phyloP scores from a whole-genome alignment of 2,329 filamentous ascomycete genomes.

The Chalaropsis thielavioides region DNA sequence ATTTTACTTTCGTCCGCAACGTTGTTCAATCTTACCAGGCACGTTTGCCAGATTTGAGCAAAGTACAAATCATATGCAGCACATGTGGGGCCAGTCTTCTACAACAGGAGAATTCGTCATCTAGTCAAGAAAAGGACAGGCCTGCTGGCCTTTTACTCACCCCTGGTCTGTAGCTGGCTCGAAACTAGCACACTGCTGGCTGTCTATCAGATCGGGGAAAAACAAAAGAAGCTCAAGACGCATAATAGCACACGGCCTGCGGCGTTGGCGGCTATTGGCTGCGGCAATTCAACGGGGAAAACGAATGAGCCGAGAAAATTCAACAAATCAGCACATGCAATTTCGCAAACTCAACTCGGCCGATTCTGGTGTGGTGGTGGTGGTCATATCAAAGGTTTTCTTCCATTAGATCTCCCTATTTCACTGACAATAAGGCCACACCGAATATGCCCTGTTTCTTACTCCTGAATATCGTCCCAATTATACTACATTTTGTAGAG shows the following conservation, averaged over 20 bases:
- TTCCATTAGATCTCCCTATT: not conserved
- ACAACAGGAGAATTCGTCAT: not conserved
- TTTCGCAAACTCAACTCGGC: not conserved
- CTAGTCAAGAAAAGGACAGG: not conserved
- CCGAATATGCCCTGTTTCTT: not conserved
- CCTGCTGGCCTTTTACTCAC: not conserved
- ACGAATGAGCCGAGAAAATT: not conserved
- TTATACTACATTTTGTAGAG: not conserved
- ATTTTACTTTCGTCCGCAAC: not conserved
- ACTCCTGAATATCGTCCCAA: not conserved
- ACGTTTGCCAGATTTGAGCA: too few relatives aligned
- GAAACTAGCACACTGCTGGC: not conserved
- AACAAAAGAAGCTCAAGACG: not conserved
- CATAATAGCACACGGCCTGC: not conserved
- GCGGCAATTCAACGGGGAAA: not conserved
- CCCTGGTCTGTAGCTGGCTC: not conserved
- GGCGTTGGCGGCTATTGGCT: not conserved
- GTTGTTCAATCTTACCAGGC: not conserved
- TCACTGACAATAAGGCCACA: not conserved
- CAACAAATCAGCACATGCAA: slow-evolving; percentile 1
- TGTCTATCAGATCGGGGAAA: not conserved
- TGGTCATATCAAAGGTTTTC: not conserved
- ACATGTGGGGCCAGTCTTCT: not conserved
- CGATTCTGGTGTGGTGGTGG: not conserved
- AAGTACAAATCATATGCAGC: too few relatives aligned